Evolutionary conservation across 2,329 filamentous ascomycete genomes (phyloP), one percentile per base, ranked within the genome.

Genomic region (Fusarium xyrophilum): DNA sequence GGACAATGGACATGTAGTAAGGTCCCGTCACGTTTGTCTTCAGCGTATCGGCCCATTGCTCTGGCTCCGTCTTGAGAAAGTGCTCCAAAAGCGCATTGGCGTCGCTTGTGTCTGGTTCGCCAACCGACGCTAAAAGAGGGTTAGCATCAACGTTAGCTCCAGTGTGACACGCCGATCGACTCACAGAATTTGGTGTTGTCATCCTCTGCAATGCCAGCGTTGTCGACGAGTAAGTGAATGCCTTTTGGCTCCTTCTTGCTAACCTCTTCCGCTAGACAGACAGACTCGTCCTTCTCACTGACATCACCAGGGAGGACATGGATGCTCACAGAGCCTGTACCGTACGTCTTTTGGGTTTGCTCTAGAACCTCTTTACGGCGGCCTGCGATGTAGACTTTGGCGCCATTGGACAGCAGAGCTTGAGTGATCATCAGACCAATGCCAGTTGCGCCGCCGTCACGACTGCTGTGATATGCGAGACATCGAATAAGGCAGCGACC

Each of bases 151-250:
- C 5, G 21, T 0, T 1, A 13, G 8, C 7, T 7, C 2, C 4
- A 0, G 2, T 2, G 0, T 5, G 3, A 3, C 0, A 0, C 1
- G 9, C 2, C 0, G 2, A 1, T 1, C 0, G 4, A 36, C 59
- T 14, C n/a, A 63, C 60, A 63, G 7, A 63, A 63, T 3, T 43
- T 63, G 3, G 60, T 63, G 1, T 63, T 43, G 0, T 56, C 58
- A 9, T 63, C 58, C 2, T 58, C 32, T 0, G 58, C 60, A 17
- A 63, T 63, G 2, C 58, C 60, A 1, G 60, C 60, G 3, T 63
- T 63, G 4, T 63, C 63, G 0, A 63, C 60, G 0, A 63, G 58
- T 1, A 63, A 2, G 2, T 63, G 60, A 3, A 63, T 63, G 0
- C 60, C 60, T 0, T 63, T 33, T 0, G 60, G 60, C 25, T 63